Evolutionary conservation across 805 yeast species (phyloP).

Genomic region (Lachancea thermotolerans): DNA sequence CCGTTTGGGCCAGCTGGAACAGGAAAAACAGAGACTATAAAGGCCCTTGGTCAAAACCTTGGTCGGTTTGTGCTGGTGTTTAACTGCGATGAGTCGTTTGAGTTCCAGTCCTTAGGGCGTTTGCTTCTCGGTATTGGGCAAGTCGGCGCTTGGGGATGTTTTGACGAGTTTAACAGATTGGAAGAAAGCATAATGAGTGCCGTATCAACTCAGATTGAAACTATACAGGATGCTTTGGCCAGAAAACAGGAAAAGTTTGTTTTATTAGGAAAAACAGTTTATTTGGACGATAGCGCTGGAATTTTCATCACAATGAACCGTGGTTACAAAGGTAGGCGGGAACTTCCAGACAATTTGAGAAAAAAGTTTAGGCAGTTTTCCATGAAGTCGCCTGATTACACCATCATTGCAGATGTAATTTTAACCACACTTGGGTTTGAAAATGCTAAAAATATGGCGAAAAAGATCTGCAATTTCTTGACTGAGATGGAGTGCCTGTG

Average conservation of each 20-base stretch:
- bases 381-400: constrained; percentile 65
- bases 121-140: constrained; percentile 71
- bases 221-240: constrained; percentile 52
- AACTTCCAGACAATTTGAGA: constrained; percentile 78
- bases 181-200: constrained; percentile 70
- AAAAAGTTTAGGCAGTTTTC: constrained; percentile 70
- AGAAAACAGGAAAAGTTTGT: constrained; percentile 23
- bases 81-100: constrained; percentile 87
- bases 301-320: constrained; percentile 91
- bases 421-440: constrained; percentile 66
- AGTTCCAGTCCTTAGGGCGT: constrained; percentile 69
- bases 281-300: constrained; percentile 49
- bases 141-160: constrained; percentile 92
- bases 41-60: constrained; percentile 70
- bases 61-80: constrained; percentile 83
- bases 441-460: constrained; percentile 40
- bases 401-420: constrained; percentile 62
- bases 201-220: constrained; percentile 71
- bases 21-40: constrained; percentile 88
- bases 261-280: constrained; percentile 37
- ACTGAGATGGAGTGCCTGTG: constrained; percentile 33
- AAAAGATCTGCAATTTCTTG: constrained; percentile 50
- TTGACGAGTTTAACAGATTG: constrained; percentile 88
- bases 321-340: constrained; percentile 73
- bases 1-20: constrained; percentile 97